phyloP scores from a whole-genome alignment of 192 early-diverging fungal genomes.

The Entomortierella lignicola region DNA sequence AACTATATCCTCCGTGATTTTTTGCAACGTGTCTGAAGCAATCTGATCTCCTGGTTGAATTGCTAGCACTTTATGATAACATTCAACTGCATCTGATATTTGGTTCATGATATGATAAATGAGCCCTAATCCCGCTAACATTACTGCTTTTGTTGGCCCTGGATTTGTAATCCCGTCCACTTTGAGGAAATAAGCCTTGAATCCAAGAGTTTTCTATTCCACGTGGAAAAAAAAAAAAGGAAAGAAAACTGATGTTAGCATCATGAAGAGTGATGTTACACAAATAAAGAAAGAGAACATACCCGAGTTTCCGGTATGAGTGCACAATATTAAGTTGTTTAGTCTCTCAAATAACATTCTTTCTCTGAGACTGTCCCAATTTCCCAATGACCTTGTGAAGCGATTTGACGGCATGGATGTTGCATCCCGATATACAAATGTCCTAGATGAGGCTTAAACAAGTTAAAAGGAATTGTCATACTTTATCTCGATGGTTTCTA shows the following conservation, averaged over 20 bases:
- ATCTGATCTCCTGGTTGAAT: conserved; percentile 52
- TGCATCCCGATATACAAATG: conserved; percentile 84
- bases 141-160: conserved; percentile 50
- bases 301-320: conserved; percentile 70
- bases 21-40: conserved; percentile 52
- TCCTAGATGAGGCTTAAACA: conserved; percentile 78
- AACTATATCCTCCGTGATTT: conserved; percentile 53
- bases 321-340: conserved; percentile 78
- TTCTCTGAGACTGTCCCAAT: conserved; percentile 57
- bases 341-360: conserved; percentile 67
- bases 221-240: too few relatives aligned
- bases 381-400: conserved; percentile 66
- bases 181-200: conserved; percentile 31
- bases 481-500: too few relatives aligned
- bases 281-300: conserved; percentile 10
- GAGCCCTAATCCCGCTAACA: conserved; percentile 61
- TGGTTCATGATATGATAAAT: conserved; percentile 68
- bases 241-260: too few relatives aligned
- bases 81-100: conserved; percentile 61
- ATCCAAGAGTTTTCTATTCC: conserved; percentile 24
- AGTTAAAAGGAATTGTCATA: too few relatives aligned
- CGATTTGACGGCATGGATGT: conserved; percentile 68
- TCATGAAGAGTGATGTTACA: too few relatives aligned
- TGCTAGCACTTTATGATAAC: conserved; percentile 64
- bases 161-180: conserved; percentile 20